These are phyloP conservation scores for Phytopythium helicoides DNA, from an alignment of 352 stramenopile genomes.

Conservation along the genomic window DNA sequence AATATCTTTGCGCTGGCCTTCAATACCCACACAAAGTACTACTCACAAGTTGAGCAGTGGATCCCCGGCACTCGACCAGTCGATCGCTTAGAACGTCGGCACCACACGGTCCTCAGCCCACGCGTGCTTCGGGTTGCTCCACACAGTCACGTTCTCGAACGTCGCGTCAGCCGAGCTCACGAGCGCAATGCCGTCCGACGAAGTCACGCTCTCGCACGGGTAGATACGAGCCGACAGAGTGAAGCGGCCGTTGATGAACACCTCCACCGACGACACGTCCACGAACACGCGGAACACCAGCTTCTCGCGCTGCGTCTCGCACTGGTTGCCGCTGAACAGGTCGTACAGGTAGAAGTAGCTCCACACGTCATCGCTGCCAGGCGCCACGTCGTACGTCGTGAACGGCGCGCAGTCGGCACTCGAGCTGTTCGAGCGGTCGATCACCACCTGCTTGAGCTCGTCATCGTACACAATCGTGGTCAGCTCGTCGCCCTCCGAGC, in stretches of 20 bases:
- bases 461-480: slow-evolving; percentile 70
- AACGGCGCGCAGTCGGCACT: slow-evolving; percentile 44
- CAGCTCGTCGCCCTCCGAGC: slow-evolving; percentile 36
- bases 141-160: slow-evolving; percentile 65
- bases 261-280: slow-evolving; percentile 66
- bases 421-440: slow-evolving; percentile 53
- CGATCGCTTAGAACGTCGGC: slow-evolving; percentile 3
- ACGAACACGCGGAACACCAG: slow-evolving; percentile 63
- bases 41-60: no score
- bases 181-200: slow-evolving; percentile 58
- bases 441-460: slow-evolving; percentile 50
- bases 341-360: slow-evolving; percentile 66
- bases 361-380: slow-evolving; percentile 30
- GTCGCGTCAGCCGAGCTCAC: slow-evolving; percentile 34
- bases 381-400: slow-evolving; percentile 25
- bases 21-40: no score
- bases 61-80: no score
- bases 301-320: slow-evolving; percentile 36
- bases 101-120: slow-evolving; percentile 46
- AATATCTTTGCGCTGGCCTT: no score
- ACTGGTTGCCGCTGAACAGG: slow-evolving; percentile 32
- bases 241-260: slow-evolving; percentile 74
- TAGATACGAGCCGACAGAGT: slow-evolving; percentile 63
- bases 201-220: slow-evolving; percentile 43
- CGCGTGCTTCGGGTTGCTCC: slow-evolving; percentile 60